phyloP scores from a whole-genome alignment of 129 eudicot species.

The Chrysanthemum seticuspe region DNA sequence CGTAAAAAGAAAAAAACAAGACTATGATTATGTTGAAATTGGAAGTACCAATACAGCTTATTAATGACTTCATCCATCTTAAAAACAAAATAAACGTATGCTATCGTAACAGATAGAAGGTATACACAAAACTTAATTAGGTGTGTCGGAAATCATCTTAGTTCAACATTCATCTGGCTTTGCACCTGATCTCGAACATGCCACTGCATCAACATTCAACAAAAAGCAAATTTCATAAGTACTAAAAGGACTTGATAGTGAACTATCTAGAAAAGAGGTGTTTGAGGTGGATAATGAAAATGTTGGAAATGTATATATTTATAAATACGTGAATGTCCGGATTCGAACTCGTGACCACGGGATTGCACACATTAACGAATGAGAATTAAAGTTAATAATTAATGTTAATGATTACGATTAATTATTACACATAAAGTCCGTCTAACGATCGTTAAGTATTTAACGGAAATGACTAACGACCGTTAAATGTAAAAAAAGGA shows the following conservation, averaged over 20 bases:
- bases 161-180: constrained; percentile 65
- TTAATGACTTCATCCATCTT: constrained; percentile 11
- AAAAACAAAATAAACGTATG: neutral
- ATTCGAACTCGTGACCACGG: too few relatives aligned
- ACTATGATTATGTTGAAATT: too few relatives aligned
- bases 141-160: constrained; percentile 47
- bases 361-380: too few relatives aligned
- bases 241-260: neutral
- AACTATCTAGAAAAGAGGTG: neutral
- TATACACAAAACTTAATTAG: constrained; percentile 16
- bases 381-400: too few relatives aligned
- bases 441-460: too few relatives aligned
- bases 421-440: too few relatives aligned
- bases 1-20: too few relatives aligned
- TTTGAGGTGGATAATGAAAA: neutral
- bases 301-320: too few relatives aligned
- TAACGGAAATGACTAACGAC: too few relatives aligned
- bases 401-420: too few relatives aligned
- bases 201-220: constrained; percentile 43
- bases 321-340: too few relatives aligned
- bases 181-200: constrained; percentile 83
- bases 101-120: constrained; percentile 17
- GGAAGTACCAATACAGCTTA: neutral
- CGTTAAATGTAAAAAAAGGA: too few relatives aligned
- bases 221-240: neutral